A percentile compares a stretch with the other conserved stretches of the same genome.
Conservation (phyloP, 768 basidiomycete species). For the Leccinum arenicola region DNA sequence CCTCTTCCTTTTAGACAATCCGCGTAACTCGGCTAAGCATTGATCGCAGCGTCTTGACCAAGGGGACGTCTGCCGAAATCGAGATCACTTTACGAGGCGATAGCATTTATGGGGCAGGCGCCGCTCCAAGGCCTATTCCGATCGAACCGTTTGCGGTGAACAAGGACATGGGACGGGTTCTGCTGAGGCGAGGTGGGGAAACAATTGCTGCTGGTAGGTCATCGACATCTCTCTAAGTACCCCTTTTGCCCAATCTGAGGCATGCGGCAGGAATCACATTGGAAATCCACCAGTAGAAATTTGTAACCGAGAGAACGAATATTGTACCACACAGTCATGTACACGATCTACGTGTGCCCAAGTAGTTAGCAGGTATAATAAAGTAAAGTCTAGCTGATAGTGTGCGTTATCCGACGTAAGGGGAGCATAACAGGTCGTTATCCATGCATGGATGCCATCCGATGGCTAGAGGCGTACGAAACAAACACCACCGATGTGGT, state of each 20-base stretch:
- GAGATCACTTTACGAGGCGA: conserved; percentile 71
- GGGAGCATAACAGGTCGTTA: conserved; percentile 19
- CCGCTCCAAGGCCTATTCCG: conserved; percentile 62
- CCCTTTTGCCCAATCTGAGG: conserved; percentile 1
- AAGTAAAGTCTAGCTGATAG: conserved; percentile 17
- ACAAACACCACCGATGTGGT: not conserved
- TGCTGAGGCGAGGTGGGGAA: conserved; percentile 87
- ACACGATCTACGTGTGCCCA: conserved; percentile 20
- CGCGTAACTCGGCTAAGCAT: conserved; percentile 6
- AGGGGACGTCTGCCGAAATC: conserved; percentile 80
- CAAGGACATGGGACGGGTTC: conserved; percentile 94
- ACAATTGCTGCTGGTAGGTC: conserved; percentile 85
- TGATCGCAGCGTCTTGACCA: conserved; percentile 71
- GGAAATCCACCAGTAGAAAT: conserved; percentile 34
- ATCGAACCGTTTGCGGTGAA: conserved; percentile 83
- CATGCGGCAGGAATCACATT: conserved; percentile 42
- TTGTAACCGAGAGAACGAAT: conserved; percentile 2
- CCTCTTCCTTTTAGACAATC: not conserved
- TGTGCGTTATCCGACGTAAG: conserved; percentile 12
- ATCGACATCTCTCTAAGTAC: not conserved
- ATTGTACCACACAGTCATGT: conserved; percentile 4
- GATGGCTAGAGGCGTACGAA: not conserved
- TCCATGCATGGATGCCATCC: conserved; percentile 4
- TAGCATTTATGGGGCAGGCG: conserved; percentile 44
- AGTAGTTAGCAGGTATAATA: conserved; percentile 16